Evolutionary conservation across 2,329 filamentous ascomycete species (phyloP).

Genomic region (Microcera coccophila): DNA sequence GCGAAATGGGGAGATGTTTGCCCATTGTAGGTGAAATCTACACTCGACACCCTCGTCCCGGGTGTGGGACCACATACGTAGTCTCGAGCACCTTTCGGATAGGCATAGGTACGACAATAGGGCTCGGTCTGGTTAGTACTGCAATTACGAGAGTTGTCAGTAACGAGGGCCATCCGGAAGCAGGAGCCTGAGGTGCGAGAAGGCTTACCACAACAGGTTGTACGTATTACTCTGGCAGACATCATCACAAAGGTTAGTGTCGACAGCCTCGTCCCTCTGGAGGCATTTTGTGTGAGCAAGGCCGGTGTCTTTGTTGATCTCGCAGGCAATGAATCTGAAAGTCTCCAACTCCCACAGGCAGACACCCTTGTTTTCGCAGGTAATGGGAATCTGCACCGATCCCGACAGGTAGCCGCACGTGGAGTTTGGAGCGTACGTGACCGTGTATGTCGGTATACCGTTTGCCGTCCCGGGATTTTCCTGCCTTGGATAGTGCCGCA

Average conservation of each 20-base stretch:
- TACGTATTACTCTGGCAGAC: slow-evolving; percentile 12
- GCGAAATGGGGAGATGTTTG: too few species aligned
- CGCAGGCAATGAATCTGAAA: slow-evolving; percentile 7
- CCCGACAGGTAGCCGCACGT: slow-evolving; percentile 12
- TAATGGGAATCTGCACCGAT: slow-evolving; percentile 6
- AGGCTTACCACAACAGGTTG: slow-evolving; percentile 7
- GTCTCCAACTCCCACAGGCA: slow-evolving; percentile 8
- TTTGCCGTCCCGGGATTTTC: too few species aligned
- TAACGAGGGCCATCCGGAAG: background rate
- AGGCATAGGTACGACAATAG: too few species aligned
- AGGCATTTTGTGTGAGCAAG: slow-evolving; percentile 7
- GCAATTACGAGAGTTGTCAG: background rate
- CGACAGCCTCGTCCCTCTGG: slow-evolving; percentile 1
- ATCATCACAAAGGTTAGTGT: slow-evolving; percentile 5
- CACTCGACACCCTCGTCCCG: too few species aligned
- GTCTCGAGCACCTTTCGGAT: too few species aligned
- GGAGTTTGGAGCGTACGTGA: slow-evolving; percentile 8
- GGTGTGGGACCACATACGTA: too few species aligned
- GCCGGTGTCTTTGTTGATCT: background rate
- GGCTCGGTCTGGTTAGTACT: slow-evolving; percentile 9
- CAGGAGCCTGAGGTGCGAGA: background rate
- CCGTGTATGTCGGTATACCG: too few species aligned
- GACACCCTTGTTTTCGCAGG: slow-evolving; percentile 4
- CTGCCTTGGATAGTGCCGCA: too few species aligned
- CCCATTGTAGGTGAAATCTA: too few species aligned